Evolutionary conservation across 257 asterid genomes (phyloP).

Genomic region (Prunella vulgaris): DNA sequence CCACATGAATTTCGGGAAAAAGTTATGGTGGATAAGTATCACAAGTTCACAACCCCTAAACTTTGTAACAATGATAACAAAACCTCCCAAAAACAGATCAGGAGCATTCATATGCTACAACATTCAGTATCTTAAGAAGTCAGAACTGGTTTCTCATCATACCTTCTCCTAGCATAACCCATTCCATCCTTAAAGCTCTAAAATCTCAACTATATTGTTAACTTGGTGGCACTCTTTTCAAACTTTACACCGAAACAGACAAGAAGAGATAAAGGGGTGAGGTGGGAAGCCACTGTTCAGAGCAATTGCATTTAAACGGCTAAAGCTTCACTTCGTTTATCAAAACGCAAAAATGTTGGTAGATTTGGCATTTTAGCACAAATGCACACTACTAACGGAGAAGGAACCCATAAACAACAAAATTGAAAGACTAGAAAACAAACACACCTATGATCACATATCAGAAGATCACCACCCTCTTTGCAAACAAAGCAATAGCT

Average conservation of each 20-base stretch:
- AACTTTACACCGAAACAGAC: neutral
- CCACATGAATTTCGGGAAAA: neutral
- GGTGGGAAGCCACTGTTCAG: neutral
- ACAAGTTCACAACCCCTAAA: neutral
- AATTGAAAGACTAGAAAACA: slow-evolving; percentile 1
- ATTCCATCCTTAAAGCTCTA: neutral
- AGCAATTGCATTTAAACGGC: neutral
- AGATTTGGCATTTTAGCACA: slow-evolving; percentile 17
- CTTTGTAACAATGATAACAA: neutral
- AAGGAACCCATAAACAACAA: neutral
- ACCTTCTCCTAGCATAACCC: neutral
- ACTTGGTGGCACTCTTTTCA: neutral
- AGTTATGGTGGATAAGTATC: neutral
- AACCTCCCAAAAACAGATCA: neutral
- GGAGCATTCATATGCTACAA: neutral
- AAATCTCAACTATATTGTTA: neutral
- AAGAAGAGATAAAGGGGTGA: neutral
- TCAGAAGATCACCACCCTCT: neutral
- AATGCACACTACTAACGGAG: slow-evolving; percentile 14
- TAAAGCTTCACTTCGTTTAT: slow-evolving; percentile 42
- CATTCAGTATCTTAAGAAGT: too few species aligned
- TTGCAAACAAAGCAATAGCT: slow-evolving; percentile 34
- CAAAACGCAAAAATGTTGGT: neutral
- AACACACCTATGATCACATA: neutral
- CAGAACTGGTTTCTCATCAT: neutral